Percentiles rank a stretch among this genome's conserved stretches.
These are phyloP conservation scores for Leptodermis oblonga DNA, from an alignment of 257 asterid genomes.

Conservation along the genomic window DNA sequence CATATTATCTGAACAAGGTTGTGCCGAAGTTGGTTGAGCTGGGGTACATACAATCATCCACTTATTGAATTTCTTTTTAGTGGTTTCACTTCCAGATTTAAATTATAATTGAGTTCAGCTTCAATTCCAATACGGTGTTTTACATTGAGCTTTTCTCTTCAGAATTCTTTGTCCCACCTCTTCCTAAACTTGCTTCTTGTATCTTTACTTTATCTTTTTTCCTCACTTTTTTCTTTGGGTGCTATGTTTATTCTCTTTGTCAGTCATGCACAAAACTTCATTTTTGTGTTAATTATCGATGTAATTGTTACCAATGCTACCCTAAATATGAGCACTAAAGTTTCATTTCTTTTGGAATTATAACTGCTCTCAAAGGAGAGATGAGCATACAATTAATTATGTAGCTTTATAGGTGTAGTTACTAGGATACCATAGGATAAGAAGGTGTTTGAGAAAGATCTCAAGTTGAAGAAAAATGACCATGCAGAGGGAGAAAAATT, in stretches of 20 bases:
- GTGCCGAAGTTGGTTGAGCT: slow-evolving; percentile 75
- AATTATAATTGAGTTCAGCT: neutral
- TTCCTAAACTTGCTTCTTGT: neutral
- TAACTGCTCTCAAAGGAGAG: neutral
- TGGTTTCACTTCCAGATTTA: neutral
- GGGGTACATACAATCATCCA: slow-evolving; percentile 48
- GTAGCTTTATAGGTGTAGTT: neutral
- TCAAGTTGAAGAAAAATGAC: neutral
- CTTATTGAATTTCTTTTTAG: neutral
- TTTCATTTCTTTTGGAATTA: neutral
- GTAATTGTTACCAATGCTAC: too few species aligned
- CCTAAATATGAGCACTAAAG: neutral
- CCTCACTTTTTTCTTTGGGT: neutral
- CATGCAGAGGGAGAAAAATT: neutral
- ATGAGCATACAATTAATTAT: neutral
- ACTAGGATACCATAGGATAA: neutral
- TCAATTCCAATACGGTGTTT: neutral
- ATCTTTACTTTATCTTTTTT: neutral
- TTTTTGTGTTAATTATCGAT: neutral
- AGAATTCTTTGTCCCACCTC: neutral
- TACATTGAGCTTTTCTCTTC: neutral
- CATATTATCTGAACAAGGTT: slow-evolving; percentile 77
- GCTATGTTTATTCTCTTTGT: neutral
- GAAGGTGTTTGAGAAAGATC: neutral
- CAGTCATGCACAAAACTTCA: neutral